A percentile compares a stretch with the other conserved stretches of the same genome.
Evolutionary conservation across 169 alveolate genomes (phyloP).

Genomic region (Cryptosporidium parvum): DNA sequence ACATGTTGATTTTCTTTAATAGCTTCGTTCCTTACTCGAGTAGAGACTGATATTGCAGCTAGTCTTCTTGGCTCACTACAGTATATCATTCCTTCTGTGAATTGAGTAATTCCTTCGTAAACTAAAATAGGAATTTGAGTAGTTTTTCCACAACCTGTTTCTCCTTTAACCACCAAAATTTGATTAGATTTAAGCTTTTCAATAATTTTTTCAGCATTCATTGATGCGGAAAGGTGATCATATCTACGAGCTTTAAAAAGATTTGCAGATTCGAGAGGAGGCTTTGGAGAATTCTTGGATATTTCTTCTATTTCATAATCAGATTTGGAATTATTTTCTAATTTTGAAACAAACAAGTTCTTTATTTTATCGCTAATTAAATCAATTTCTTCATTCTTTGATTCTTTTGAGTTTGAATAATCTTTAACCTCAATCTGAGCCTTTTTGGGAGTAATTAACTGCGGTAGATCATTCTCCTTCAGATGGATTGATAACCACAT

Average conservation of each 20-base stretch:
- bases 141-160: slow-evolving; percentile 94
- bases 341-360: background rate
- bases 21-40: slow-evolving; percentile 32
- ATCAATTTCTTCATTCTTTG: background rate
- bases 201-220: slow-evolving; percentile 44
- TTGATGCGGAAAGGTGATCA: slow-evolving; percentile 46
- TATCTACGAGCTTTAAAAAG: slow-evolving; percentile 4
- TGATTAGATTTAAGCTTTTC: slow-evolving; percentile 13
- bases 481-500: slow-evolving; percentile 69
- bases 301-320: background rate
- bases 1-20: background rate
- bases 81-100: slow-evolving; percentile 43
- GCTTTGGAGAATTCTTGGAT: background rate
- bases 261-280: background rate
- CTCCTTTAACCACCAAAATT: slow-evolving; percentile 82
- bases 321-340: background rate
- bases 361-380: slow-evolving; percentile 3
- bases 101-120: slow-evolving; percentile 69
- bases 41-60: slow-evolving; percentile 68
- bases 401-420: background rate
- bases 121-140: slow-evolving; percentile 86
- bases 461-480: slow-evolving; percentile 45
- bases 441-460: slow-evolving; percentile 39
- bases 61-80: slow-evolving; percentile 74
- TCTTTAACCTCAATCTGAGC: slow-evolving; percentile 68